phyloP scores from a whole-genome alignment of 2,329 filamentous ascomycete species.

The Myriosclerotinia curreyana region DNA sequence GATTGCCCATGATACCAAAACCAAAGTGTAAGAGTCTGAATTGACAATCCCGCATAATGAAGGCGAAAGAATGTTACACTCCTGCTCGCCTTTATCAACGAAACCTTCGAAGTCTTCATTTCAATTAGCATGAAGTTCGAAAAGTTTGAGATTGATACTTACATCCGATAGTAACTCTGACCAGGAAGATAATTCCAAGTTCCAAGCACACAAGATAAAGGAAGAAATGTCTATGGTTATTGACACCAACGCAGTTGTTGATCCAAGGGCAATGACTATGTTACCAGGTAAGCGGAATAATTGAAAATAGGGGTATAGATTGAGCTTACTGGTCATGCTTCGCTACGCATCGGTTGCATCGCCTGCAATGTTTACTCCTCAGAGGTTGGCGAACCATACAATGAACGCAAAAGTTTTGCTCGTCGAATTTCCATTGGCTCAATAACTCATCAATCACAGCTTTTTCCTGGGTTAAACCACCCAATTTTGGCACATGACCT shows the following conservation, averaged over 20 bases:
- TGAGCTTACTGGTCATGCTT: slow-evolving; percentile 87
- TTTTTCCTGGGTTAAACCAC: slow-evolving; percentile 85
- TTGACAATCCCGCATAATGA: slow-evolving; percentile 72
- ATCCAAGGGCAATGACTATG: slow-evolving; percentile 93
- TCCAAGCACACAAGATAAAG: slow-evolving; percentile 80
- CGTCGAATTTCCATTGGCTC: slow-evolving; percentile 83
- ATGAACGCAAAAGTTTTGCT: slow-evolving; percentile 86
- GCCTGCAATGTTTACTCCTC: slow-evolving; percentile 91
- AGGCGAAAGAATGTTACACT: slow-evolving; percentile 75
- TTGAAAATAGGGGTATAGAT: background rate
- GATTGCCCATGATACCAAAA: slow-evolving; percentile 74
- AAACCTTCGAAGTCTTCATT: slow-evolving; percentile 60
- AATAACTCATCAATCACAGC: slow-evolving; percentile 85
- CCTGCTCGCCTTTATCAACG: slow-evolving; percentile 50
- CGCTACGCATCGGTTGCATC: slow-evolving; percentile 87
- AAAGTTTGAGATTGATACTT: slow-evolving; percentile 39
- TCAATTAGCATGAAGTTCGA: slow-evolving; percentile 32
- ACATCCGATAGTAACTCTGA: slow-evolving; percentile 73
- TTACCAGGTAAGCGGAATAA: background rate
- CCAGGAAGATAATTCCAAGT: slow-evolving; percentile 67
- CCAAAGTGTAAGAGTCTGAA: slow-evolving; percentile 78
- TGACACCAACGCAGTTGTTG: slow-evolving; percentile 90
- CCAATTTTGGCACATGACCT: slow-evolving; percentile 87
- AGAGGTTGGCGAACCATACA: slow-evolving; percentile 94
- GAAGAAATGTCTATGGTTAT: slow-evolving; percentile 95